Evolutionary conservation across 1,284 basidiomycete species (phyloP).

Genomic region (Vanrija sp.): DNA sequence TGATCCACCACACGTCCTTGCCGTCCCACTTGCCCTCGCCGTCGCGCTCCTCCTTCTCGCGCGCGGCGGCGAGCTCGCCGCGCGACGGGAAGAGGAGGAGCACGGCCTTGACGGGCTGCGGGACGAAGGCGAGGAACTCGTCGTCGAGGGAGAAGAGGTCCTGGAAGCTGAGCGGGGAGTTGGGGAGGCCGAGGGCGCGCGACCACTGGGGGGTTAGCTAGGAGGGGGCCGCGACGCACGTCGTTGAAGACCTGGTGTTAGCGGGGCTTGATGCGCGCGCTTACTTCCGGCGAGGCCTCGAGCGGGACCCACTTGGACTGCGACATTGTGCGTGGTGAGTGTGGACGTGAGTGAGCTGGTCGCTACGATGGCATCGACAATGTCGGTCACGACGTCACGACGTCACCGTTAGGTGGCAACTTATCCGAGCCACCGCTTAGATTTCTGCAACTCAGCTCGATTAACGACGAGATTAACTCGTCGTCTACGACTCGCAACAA

Average conservation of each 20-base stretch:
- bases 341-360: neutral
- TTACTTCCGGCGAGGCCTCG: constrained; percentile 70
- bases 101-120: constrained; percentile 70
- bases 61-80: constrained; percentile 53
- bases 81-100: constrained; percentile 75
- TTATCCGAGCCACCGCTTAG: neutral
- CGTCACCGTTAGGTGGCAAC: neutral
- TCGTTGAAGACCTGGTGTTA: constrained; percentile 46
- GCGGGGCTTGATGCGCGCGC: constrained; percentile 5
- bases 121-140: constrained; percentile 67
- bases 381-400: too few species aligned
- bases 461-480: neutral
- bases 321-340: neutral
- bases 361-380: neutral
- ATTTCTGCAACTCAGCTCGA: neutral
- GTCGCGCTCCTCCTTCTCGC: constrained; percentile 52
- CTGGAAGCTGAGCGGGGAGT: constrained; percentile 59
- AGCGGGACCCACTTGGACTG: constrained; percentile 63
- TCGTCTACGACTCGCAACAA: neutral
- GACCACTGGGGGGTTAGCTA: constrained; percentile 61
- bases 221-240: constrained; percentile 18
- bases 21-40: constrained; percentile 31
- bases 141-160: constrained; percentile 79
- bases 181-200: constrained; percentile 63
- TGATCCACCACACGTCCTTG: constrained; percentile 48